Conservation (phyloP, 176 grass and related monocot species). For the bread wheat (Triticum aestivum) region DNA sequence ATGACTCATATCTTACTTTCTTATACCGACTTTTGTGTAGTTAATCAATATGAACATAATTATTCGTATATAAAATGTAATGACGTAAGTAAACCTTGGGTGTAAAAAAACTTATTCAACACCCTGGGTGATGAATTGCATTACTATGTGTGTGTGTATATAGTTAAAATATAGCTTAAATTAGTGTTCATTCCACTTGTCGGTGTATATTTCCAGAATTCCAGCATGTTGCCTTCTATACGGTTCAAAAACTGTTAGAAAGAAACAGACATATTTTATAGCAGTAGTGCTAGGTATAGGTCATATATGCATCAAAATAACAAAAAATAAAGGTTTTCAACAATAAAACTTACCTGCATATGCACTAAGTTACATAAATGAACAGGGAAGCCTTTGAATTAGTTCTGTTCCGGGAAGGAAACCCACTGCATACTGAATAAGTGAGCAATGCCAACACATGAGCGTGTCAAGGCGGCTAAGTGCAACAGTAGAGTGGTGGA, state of each 20-base stretch:
- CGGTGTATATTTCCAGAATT: not conserved
- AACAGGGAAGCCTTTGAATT: not conserved
- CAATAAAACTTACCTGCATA: not conserved
- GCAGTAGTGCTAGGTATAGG: not conserved
- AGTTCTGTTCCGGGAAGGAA: not conserved
- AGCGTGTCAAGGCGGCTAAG: not conserved
- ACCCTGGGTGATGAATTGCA: no score
- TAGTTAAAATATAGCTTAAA: not conserved
- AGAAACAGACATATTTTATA: not conserved
- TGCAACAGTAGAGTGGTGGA: not conserved
- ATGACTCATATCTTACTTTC: no score
- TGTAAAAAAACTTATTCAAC: no score
- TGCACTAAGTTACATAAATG: slow-evolving; percentile 17
- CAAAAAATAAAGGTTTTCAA: not conserved
- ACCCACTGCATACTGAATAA: not conserved
- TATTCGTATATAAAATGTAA: no score
- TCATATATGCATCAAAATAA: not conserved
- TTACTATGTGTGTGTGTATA: no score
- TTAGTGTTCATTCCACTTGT: not conserved
- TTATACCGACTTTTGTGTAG: no score
- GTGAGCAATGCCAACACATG: not conserved
- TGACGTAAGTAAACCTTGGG: no score
- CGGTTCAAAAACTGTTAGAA: not conserved
- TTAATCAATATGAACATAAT: no score
- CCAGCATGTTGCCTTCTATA: not conserved